phyloP scores from a whole-genome alignment of 2,329 filamentous ascomycete species.

The Tolypocladium ophioglossoides region DNA sequence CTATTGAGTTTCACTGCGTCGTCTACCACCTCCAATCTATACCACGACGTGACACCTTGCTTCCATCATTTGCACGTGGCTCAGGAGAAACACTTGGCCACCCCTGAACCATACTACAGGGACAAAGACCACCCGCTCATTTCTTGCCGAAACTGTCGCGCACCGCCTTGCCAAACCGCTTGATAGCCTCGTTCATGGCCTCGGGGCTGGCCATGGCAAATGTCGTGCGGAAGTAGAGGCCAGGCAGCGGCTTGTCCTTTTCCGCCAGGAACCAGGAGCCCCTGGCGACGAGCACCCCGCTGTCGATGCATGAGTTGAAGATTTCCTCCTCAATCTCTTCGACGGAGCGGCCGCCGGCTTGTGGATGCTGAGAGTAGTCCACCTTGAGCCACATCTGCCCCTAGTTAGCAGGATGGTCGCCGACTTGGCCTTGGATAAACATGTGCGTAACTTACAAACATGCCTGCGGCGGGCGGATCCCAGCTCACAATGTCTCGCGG shows the following conservation, averaged over 20 bases:
- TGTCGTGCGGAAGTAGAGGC: slow-evolving; percentile 81
- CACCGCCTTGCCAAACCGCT: slow-evolving; percentile 66
- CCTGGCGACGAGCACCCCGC: slow-evolving; percentile 69
- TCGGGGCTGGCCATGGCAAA: slow-evolving; percentile 70
- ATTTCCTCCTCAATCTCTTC: slow-evolving; percentile 74
- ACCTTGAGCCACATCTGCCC: slow-evolving; percentile 61
- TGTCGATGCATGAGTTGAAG: slow-evolving; percentile 64
- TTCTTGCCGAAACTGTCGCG: slow-evolving; percentile 39
- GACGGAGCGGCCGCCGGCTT: slow-evolving; percentile 39
- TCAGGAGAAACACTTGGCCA: background rate
- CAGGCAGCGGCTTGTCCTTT: slow-evolving; percentile 43
- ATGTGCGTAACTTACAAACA: slow-evolving; percentile 61
- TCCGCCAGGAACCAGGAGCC: slow-evolving; percentile 90
- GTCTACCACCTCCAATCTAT: background rate
- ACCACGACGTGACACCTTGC: background rate
- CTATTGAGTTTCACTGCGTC: background rate
- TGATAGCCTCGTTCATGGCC: slow-evolving; percentile 62
- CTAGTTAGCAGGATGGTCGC: background rate
- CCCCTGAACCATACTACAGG: background rate
- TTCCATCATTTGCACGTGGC: background rate
- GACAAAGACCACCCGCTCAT: slow-evolving; percentile 6
- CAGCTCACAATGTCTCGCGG: slow-evolving; percentile 68
- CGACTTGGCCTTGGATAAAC: background rate
- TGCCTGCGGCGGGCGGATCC: slow-evolving; percentile 73
- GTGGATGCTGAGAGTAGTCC: slow-evolving; percentile 55